These are phyloP conservation scores for Artemisia princeps DNA, from an alignment of 140 eudicot species.

Conservation along the genomic window DNA sequence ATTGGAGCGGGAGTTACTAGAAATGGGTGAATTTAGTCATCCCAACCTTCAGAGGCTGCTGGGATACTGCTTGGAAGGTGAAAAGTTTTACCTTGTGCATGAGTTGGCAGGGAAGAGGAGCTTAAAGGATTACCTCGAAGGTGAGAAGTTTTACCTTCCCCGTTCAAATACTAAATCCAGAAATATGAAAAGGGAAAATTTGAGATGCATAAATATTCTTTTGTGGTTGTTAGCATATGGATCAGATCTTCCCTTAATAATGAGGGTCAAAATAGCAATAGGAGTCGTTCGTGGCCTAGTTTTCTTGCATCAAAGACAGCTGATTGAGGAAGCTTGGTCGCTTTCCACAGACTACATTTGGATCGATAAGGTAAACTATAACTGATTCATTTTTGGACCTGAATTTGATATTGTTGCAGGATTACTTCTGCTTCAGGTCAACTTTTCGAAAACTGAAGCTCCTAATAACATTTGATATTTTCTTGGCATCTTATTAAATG, in stretches of 20 bases:
- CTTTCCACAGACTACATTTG: slow-evolving; percentile 2
- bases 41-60: slow-evolving; percentile 22
- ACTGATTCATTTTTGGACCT: no score
- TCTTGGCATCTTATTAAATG: neutral
- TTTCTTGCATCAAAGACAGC: slow-evolving; percentile 7
- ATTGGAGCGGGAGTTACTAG: slow-evolving; percentile 8
- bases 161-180: neutral
- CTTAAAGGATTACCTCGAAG: slow-evolving; percentile 2
- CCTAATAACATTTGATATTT: no score
- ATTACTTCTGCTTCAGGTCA: no score
- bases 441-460: no score
- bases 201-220: neutral
- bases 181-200: neutral
- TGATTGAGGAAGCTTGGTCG: neutral
- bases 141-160: neutral
- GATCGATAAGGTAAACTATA: slow-evolving; percentile 22
- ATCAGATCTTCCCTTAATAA: slow-evolving; percentile 4
- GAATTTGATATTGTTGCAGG: no score
- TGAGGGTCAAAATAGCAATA: slow-evolving; percentile 17
- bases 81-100: slow-evolving; percentile 14
- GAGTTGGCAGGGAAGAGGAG: slow-evolving; percentile 18
- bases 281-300: slow-evolving; percentile 23
- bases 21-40: slow-evolving; percentile 17
- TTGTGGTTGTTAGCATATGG: neutral
- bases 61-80: slow-evolving; percentile 26